A percentile compares a stretch with the other conserved stretches of the same genome.
Evolutionary conservation across 1,284 basidiomycete genomes (phyloP).

Genomic region (Pseudozyma sp.): DNA sequence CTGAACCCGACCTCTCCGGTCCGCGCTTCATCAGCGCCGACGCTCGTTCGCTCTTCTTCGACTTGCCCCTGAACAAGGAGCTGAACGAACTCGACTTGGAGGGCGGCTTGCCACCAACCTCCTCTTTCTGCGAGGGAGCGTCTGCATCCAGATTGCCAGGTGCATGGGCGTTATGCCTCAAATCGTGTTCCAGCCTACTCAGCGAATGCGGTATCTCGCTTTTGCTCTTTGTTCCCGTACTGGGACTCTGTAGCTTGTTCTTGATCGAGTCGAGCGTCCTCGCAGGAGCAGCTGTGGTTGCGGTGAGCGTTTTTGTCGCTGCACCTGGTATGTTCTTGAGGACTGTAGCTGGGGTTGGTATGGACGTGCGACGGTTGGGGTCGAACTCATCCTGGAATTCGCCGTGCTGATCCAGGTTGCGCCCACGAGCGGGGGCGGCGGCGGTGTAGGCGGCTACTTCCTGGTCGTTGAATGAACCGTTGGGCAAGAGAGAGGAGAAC

Average conservation of each 20-base stretch:
- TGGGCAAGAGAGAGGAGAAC: conserved; percentile 19
- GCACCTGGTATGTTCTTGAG: conserved; percentile 34
- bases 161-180: conserved; percentile 24
- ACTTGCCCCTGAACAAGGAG: conserved; percentile 10
- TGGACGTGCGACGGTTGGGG: conserved; percentile 5
- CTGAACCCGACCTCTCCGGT: conserved; percentile 3
- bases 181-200: conserved; percentile 19
- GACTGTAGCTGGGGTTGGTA: conserved; percentile 16
- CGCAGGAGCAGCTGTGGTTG: conserved; percentile 23
- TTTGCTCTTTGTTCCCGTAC: conserved; percentile 37
- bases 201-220: conserved; percentile 29
- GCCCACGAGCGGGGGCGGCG: conserved; percentile 14
- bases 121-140: neutral
- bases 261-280: conserved; percentile 38
- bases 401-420: conserved; percentile 24
- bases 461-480: conserved; percentile 3
- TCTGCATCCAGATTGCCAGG: conserved; percentile 13
- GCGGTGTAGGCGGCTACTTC: conserved; percentile 33
- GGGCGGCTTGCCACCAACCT: neutral
- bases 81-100: conserved; percentile 13
- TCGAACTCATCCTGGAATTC: conserved; percentile 16
- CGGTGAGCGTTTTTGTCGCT: conserved; percentile 18
- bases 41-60: neutral
- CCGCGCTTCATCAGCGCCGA: conserved; percentile 18
- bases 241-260: conserved; percentile 27